Percentiles rank a stretch among this genome's conserved stretches.
These are phyloP conservation scores for Dendrobium nobile DNA, from an alignment of 106 monocot species.

Conservation along the genomic window DNA sequence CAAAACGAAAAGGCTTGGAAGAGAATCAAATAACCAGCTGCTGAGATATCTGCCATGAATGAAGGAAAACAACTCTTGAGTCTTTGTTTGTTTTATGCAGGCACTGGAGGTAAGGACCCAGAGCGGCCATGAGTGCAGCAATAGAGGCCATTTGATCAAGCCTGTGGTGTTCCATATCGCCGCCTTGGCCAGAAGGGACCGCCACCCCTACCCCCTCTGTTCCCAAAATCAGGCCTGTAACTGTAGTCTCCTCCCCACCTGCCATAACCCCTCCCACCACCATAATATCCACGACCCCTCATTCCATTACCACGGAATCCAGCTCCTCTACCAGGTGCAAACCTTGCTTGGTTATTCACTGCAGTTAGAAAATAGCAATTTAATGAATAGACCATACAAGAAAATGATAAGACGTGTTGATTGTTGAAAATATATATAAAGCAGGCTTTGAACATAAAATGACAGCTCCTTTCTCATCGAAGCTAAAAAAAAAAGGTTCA, in stretches of 20 bases:
- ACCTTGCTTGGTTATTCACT: constrained; percentile 47
- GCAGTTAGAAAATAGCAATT: constrained; percentile 11
- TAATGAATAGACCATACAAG: no score
- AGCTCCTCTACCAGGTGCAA: constrained; percentile 46
- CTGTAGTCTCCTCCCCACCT: constrained; percentile 31
- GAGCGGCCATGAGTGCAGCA: constrained; percentile 30
- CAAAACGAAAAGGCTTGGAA: no score
- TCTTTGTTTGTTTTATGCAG: neutral
- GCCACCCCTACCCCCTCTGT: constrained; percentile 36
- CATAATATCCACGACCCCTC: constrained; percentile 49
- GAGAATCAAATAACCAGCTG: no score
- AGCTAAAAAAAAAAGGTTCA: no score
- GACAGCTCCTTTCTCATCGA: no score
- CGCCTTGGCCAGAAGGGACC: constrained; percentile 22
- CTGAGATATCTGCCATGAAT: no score
- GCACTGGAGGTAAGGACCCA: constrained; percentile 1
- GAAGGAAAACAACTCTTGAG: no score
- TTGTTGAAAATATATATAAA: no score
- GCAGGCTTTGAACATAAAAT: no score
- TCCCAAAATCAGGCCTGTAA: constrained; percentile 32
- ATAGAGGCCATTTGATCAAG: constrained; percentile 30
- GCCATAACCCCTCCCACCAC: constrained; percentile 54
- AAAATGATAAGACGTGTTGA: no score
- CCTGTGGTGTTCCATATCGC: constrained; percentile 42
- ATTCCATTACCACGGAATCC: constrained; percentile 33